Base-by-base conservation (phyloP, 1,284 basidiomycete species). In the Fistulinella cinereoalba region DNA sequence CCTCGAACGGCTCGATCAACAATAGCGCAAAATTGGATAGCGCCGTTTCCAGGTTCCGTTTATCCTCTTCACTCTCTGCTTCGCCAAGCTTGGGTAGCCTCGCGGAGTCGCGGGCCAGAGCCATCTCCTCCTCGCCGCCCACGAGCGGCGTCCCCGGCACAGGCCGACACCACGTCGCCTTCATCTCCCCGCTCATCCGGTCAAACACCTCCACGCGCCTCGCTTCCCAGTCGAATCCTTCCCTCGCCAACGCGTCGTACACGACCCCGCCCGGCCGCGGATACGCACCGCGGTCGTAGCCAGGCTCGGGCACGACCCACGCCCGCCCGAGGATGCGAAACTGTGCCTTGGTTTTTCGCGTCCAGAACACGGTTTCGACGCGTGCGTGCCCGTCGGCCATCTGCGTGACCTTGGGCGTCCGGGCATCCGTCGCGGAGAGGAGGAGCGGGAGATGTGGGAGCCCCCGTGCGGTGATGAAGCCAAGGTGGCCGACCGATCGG, bases 91-190 rank as follows among this genome's bases (percentile, higher is more conserved):
- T 69, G 21, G 71, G 67, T 12, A 77, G 61, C 27, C 52, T 64
- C 42, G 52, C 52, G 6, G 81, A n/a, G n/a, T n/a, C n/a, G n/a
- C n/a, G n/a, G n/a, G 82, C 84, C 83, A 87, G 46, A 62, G 65
- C 52, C 46, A 76, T 74, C 43, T 76, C 79, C 1, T 80, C 77
- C 37, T 75, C 70, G 5, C 72, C 76, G 22, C 68, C 66, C n/a
- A 58, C 33, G 36, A 86, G 58, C 4, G 56, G 64, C 2, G 63
- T 64, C 0, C 85, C 85, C 0, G 85, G 82, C 0, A 69, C 56
- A 1, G 85, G 85, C 3, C 77, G 65, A 49, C 75, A 77, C 82
- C 83, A 88, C 40, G 69, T 72, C 19, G 85, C 85, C 54, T 75
- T 79, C 81, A 87, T 78, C 41, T 70, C 64, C 6, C 66, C 69